These are phyloP conservation scores for Akanthomyces uredinophilus DNA, from an alignment of 2,329 filamentous ascomycete species.

Conservation along the genomic window DNA sequence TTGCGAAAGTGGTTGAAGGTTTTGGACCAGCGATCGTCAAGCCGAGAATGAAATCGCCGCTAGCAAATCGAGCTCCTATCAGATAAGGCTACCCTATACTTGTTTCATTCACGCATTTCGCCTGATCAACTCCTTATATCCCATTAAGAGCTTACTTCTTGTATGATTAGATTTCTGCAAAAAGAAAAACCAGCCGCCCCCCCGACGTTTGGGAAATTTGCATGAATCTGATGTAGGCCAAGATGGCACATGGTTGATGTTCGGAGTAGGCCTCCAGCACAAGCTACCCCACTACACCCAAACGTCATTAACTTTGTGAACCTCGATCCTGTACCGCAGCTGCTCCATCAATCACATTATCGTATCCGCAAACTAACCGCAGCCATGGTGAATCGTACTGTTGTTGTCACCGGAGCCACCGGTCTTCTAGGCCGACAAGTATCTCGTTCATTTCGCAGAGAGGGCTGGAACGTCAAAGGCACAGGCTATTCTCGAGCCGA, in stretches of 20 bases:
- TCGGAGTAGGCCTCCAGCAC: no score
- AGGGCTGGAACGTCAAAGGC: slow-evolving; percentile 62
- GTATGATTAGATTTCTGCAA: no score
- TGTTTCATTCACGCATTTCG: not conserved
- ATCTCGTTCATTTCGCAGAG: slow-evolving; percentile 59
- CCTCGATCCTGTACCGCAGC: not conserved
- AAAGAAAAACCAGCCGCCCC: no score
- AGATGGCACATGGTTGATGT: no score
- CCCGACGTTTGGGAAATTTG: no score
- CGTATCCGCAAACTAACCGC: not conserved
- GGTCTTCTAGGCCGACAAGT: slow-evolving; percentile 80
- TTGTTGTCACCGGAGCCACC: slow-evolving; percentile 76
- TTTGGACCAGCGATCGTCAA: not conserved
- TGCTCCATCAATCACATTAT: not conserved
- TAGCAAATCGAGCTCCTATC: slow-evolving; percentile 9
- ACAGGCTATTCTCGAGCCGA: slow-evolving; percentile 70
- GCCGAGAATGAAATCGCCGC: not conserved
- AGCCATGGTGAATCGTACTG: slow-evolving; percentile 38
- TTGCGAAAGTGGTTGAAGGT: not conserved
- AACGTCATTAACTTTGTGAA: not conserved
- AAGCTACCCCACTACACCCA: not conserved
- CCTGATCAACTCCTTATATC: no score
- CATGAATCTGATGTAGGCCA: no score
- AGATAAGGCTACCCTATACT: slow-evolving; percentile 9
- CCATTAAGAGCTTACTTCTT: no score